Percentiles rank a stretch among this genome's conserved stretches.
phyloP scores from a whole-genome alignment of 2,329 filamentous ascomycete species.

The Colletotrichum gigasporum region DNA sequence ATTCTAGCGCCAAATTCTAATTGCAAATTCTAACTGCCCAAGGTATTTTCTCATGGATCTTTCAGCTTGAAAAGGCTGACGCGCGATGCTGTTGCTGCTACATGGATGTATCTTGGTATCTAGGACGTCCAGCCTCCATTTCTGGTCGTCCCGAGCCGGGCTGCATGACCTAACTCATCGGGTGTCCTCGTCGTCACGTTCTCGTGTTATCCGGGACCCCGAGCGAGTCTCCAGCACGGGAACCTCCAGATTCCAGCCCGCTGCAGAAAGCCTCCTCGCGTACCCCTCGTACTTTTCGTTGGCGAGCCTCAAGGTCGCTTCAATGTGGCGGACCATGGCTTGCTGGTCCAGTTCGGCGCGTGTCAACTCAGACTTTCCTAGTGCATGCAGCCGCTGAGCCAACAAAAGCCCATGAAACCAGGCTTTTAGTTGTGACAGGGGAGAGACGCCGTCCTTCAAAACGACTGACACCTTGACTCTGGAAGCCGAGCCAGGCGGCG shows the following conservation, averaged over 20 bases:
- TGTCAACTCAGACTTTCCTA: not conserved
- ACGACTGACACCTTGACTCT: slow-evolving; percentile 12
- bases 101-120: too few relatives aligned
- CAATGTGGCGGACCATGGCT: slow-evolving; percentile 10
- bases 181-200: not conserved
- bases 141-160: not conserved
- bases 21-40: too few relatives aligned
- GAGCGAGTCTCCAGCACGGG: slow-evolving; percentile 21
- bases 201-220: slow-evolving; percentile 20
- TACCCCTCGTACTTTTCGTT: slow-evolving; percentile 17
- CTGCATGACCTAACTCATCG: slow-evolving; percentile 11
- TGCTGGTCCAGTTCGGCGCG: not conserved
- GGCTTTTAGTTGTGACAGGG: slow-evolving; percentile 22
- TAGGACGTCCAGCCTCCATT: too few relatives aligned
- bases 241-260: slow-evolving; percentile 23
- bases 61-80: too few relatives aligned
- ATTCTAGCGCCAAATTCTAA: not conserved
- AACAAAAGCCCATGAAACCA: slow-evolving; percentile 23
- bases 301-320: not conserved
- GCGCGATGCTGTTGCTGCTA: too few relatives aligned
- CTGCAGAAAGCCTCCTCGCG: not conserved
- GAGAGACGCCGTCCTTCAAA: slow-evolving; percentile 17
- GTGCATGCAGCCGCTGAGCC: not conserved
- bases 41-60: too few relatives aligned
- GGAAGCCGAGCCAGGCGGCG: not conserved